A percentile compares a stretch with the other conserved stretches of the same genome.
Conservation (phyloP, 371 early-diverging fungal genomes). For the Mortierella polycephala region DNA sequence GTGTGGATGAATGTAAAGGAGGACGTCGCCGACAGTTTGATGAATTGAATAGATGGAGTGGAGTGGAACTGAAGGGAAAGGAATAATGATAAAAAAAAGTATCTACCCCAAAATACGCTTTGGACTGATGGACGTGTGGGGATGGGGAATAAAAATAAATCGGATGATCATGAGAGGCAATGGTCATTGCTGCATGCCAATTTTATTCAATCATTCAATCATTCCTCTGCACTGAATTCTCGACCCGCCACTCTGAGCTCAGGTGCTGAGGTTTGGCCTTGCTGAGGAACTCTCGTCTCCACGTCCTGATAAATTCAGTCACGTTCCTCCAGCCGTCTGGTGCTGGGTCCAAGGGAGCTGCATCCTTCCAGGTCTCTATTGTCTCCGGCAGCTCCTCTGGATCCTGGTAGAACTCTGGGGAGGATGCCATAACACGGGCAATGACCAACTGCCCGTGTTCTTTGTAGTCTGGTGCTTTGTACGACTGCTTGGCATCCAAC, state of each 20-base stretch:
- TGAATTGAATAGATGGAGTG: background rate
- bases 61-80: background rate
- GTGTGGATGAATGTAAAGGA: background rate
- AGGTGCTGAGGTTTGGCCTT: slow-evolving; percentile 24
- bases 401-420: slow-evolving; percentile 31
- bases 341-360: slow-evolving; percentile 10
- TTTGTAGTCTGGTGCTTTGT: slow-evolving; percentile 31
- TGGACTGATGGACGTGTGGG: background rate
- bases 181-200: background rate
- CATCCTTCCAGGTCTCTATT: slow-evolving; percentile 24
- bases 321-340: slow-evolving; percentile 38
- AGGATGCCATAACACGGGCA: slow-evolving; percentile 41
- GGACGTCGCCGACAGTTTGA: background rate
- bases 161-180: too few species aligned
- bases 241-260: slow-evolving; percentile 40
- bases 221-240: slow-evolving; percentile 25
- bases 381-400: slow-evolving; percentile 27
- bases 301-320: slow-evolving; percentile 38
- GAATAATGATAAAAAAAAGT: background rate
- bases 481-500: slow-evolving; percentile 23
- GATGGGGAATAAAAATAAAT: background rate
- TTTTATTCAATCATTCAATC: background rate
- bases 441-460: slow-evolving; percentile 49
- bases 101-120: background rate
- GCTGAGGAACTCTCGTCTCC: slow-evolving; percentile 34